phyloP scores from a whole-genome alignment of 2,329 filamentous ascomycete genomes.

The Aulographum hederae region DNA sequence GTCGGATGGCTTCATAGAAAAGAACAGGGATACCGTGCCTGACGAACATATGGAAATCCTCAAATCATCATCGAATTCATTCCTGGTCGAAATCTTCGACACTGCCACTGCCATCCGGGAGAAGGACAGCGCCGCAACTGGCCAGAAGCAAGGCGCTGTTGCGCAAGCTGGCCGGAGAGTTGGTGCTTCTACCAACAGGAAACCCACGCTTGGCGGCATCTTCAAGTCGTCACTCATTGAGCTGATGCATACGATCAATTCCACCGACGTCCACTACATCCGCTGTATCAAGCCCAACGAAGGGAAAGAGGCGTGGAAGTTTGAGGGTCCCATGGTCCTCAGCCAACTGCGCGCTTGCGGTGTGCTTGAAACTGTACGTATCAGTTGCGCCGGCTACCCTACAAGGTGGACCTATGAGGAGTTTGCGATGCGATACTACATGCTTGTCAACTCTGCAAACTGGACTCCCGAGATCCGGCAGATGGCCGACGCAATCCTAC shows the following conservation, averaged over 20 bases:
- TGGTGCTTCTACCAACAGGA: conserved; percentile 81
- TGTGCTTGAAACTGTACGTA: conserved; percentile 95
- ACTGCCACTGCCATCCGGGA: conserved; percentile 76
- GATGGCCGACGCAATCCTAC: conserved; percentile 86
- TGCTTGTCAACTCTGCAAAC: conserved; percentile 74
- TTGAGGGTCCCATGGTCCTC: conserved; percentile 96
- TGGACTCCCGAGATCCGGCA: conserved; percentile 90
- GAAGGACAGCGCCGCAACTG: conserved; percentile 50
- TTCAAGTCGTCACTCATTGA: conserved; percentile 98
- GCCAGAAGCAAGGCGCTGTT: conserved; percentile 52
- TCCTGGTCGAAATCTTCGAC: conserved; percentile 69
- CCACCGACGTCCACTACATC: conserved; percentile 97
- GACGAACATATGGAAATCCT: conserved; percentile 96
- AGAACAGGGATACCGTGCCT: conserved; percentile 95
- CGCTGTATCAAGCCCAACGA: conserved; percentile 98
- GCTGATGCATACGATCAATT: conserved; percentile 94
- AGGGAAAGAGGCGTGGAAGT: conserved; percentile 90
- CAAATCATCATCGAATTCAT: conserved; percentile 64
- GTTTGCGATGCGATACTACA: conserved; percentile 94
- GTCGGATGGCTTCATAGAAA: conserved; percentile 97
- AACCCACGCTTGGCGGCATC: conserved; percentile 92
- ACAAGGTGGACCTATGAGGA: conserved; percentile 98
- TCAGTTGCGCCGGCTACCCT: conserved; percentile 92
- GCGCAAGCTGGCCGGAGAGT: conserved; percentile 61
- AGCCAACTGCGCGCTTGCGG: conserved; percentile 94